phyloP scores from a whole-genome alignment of 164 flowering plant species.

The Vitis cinerea region DNA sequence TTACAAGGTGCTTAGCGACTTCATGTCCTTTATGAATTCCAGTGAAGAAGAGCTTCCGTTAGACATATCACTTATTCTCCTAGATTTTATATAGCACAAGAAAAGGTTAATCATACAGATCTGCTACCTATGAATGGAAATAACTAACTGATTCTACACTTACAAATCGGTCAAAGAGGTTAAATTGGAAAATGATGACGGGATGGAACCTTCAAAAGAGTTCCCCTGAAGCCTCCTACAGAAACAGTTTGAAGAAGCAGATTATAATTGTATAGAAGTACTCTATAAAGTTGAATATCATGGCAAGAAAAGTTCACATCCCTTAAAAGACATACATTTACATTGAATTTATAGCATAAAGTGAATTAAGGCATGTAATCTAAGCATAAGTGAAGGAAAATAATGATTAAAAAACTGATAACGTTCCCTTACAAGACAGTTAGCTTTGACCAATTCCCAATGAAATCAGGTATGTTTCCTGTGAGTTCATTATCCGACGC shows the following conservation, averaged over 20 bases:
- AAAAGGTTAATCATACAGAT: conserved; percentile 9
- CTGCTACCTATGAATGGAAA: background rate
- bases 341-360: too few relatives aligned
- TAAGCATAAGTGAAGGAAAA: too few relatives aligned
- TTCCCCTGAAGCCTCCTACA: conserved; percentile 76
- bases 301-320: too few relatives aligned
- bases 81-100: conserved; percentile 13
- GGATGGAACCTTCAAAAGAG: conserved; percentile 74
- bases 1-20: conserved; percentile 50
- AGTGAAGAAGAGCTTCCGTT: conserved; percentile 59
- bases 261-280: too few relatives aligned
- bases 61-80: conserved; percentile 72
- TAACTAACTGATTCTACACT: conserved; percentile 22
- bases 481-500: conserved; percentile 61
- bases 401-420: too few relatives aligned
- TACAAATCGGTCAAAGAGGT: conserved; percentile 59
- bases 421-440: conserved; percentile 36
- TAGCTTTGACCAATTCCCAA: conserved; percentile 66
- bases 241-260: background rate
- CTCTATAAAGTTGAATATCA: too few relatives aligned
- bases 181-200: conserved; percentile 56
- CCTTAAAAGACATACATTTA: too few relatives aligned
- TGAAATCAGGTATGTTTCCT: conserved; percentile 71
- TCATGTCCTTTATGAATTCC: conserved; percentile 52
- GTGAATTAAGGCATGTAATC: too few relatives aligned